Evolutionary conservation across 768 basidiomycete species (phyloP), one percentile per base, ranked within the genome.

Genomic region (Terana coerulea): DNA sequence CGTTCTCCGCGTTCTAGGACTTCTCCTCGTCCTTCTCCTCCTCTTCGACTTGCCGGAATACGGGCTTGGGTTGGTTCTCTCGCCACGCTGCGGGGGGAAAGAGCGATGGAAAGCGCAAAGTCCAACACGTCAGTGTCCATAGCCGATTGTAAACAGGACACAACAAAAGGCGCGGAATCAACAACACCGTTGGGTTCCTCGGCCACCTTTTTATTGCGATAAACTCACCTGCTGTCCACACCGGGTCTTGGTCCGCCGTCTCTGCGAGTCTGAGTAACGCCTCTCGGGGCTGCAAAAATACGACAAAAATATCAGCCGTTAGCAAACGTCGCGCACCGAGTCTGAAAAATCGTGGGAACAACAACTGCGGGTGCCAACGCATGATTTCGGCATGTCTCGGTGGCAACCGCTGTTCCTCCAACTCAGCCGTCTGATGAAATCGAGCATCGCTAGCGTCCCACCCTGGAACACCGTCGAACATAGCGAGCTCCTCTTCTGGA

Each of bases 221-320:
- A 56, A 57, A 59, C 88, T 73, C 65, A 93, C 92, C 93, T 73
- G 68, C 70, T 40, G 92, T 91, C 86, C 88, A 93, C 61, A 83
- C 79, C 47, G 88, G 91, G 66, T 95, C 86, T 54, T 78, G 72
- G 37, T 90, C 86, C 55, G 85, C 84, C 51, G 70, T 65, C 15
- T 86, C 71, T 29, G 97, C 97, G 61, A 94, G 98, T 70, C 85
- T 92, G 76, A 98, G 88, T 50, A 99, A 73, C 3, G 97, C 97
- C 71, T 97, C 95, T 55, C 97, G 87, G 36, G 97, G 97, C 95
- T 98, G 71, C 21, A 61, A 63, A 19, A 17, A 17, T 19, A 19
- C 25, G 24, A 61, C 61, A 62, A 35, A 52, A 10, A 35, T 14
- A 28, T 41, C 49, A 51, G 49, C 35, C 35, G 36, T 31, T 40